A percentile compares a stretch with the other conserved stretches of the same genome.
These are phyloP conservation scores for Ceratocystis eucalypticola DNA, from an alignment of 2,329 filamentous ascomycete species.

Conservation along the genomic window DNA sequence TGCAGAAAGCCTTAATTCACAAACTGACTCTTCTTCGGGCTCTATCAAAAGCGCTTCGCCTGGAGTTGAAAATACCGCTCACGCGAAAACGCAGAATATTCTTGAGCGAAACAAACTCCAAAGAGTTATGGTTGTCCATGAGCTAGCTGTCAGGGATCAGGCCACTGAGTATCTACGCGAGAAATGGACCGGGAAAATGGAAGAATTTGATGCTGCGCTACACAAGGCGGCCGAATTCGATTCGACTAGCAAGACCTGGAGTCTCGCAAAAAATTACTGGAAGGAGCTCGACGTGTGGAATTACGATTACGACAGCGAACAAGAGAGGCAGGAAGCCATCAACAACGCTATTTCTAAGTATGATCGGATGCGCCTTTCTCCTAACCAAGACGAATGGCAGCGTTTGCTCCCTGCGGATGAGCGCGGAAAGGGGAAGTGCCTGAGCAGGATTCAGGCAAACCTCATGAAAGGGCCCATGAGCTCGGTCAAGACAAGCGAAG, in stretches of 20 bases:
- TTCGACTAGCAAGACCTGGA: conserved; percentile 37
- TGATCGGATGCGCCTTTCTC: conserved; percentile 44
- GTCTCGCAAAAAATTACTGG: conserved; percentile 42
- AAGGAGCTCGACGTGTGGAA: conserved; percentile 52
- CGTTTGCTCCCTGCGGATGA: conserved; percentile 44
- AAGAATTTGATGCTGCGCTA: conserved; percentile 42
- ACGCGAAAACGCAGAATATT: conserved; percentile 38
- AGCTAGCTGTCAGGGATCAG: conserved; percentile 43
- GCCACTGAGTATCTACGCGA: conserved; percentile 36
- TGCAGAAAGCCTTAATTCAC: conserved; percentile 28
- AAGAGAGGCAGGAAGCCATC: conserved; percentile 45
- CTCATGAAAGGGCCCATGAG: conserved; percentile 38
- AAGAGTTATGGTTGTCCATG: conserved; percentile 43
- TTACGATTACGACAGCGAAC: conserved; percentile 41
- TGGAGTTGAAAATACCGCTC: conserved; percentile 22
- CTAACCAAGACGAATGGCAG: conserved; percentile 47
- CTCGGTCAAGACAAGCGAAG: conserved; percentile 28
- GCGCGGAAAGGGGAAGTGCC: conserved; percentile 42
- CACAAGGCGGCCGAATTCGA: conserved; percentile 46
- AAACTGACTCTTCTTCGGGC: conserved; percentile 43
- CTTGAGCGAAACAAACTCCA: conserved; percentile 41
- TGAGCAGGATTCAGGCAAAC: conserved; percentile 48
- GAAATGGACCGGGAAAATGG: conserved; percentile 38
- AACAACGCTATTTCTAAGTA: conserved; percentile 47
- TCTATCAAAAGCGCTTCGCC: conserved; percentile 42